Conservation (phyloP, 192 early-diverging fungal species). For the Gonapodya sp. region DNA sequence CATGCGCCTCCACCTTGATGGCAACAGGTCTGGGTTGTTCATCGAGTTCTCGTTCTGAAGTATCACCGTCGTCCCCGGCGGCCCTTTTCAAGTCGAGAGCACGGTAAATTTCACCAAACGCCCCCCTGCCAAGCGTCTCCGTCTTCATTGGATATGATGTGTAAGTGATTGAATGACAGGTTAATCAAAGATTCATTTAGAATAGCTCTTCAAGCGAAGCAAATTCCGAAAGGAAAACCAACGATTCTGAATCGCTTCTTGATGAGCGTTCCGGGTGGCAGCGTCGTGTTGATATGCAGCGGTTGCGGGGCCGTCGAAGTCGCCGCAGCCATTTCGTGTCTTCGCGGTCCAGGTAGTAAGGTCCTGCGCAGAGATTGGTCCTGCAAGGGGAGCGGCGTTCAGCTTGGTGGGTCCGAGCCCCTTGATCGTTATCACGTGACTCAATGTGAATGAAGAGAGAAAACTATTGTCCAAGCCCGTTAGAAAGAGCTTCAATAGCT, state of each 20-base stretch:
- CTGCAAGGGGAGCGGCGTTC: too few species aligned
- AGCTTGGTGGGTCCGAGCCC: too few species aligned
- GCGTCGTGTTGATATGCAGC: background rate
- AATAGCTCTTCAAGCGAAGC: background rate
- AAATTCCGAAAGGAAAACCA: too few species aligned
- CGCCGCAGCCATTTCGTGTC: background rate
- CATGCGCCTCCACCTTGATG: conserved; percentile 42
- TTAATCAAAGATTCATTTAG: background rate
- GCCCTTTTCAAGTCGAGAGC: conserved; percentile 26
- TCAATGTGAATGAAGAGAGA: too few species aligned
- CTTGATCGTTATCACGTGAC: too few species aligned
- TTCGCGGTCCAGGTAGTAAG: too few species aligned
- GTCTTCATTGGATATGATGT: conserved; percentile 17
- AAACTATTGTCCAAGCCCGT: too few species aligned
- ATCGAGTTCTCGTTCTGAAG: background rate
- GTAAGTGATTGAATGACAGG: background rate
- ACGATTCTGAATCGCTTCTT: background rate
- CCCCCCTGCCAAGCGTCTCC: conserved; percentile 34
- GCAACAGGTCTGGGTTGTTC: conserved; percentile 22
- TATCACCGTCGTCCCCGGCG: background rate
- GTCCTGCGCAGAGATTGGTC: too few species aligned
- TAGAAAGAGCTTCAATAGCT: too few species aligned
- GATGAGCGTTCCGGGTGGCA: background rate
- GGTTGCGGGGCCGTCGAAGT: background rate
- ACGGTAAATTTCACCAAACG: conserved; percentile 44